Base-by-base conservation (phyloP, 306 rosid genomes). In the Trichosanthes cucumerina region DNA sequence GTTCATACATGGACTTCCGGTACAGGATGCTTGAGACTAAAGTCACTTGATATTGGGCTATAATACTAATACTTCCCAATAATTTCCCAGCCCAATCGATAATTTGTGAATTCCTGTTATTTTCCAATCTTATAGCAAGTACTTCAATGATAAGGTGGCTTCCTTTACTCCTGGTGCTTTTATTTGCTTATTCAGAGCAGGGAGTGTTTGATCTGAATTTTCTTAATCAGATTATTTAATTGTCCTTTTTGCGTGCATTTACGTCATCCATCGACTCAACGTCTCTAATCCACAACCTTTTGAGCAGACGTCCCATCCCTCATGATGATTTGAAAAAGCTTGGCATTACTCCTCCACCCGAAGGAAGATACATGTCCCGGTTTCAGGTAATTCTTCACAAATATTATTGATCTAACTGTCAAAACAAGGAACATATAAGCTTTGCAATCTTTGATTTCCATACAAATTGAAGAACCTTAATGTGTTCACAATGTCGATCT, bases 271-370 rank as follows among this genome's bases (percentile, higher is more conserved):
- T 58, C 2, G 16, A 24, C 6, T 62, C 44, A 16, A 7, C 75
- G 10, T 24, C 21, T 47, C 73, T 54, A 63, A 11, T 28, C 9
- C 28, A 36, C 31, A 78, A 62, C 76, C 16, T 77, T 62, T 80
- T 76, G 56, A 65, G 79, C 80, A 92, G 98, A 81, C 90, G 91
- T 74, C 89, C 92, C 49, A 92, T 94, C 75, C 98, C 97, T 0
- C 86, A 87, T 33, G 91, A 86, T 50, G 93, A 90, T 33, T 81
- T 94, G 87, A 81, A 88, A 87, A 89, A 89, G 86, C 95, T 92
- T 46, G 96, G 97, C 65, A 90, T 94, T 53, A 92, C 94, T 75
- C 95, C 93, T 79, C 97, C 97, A 38, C 97, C 94, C 0, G 97
- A 94, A 87, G 98, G 98, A 83, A 85, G 85, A 79, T 94, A 92